These are phyloP conservation scores for Lecanicillium sp. DNA, from an alignment of 2,329 filamentous ascomycete genomes.

Conservation along the genomic window DNA sequence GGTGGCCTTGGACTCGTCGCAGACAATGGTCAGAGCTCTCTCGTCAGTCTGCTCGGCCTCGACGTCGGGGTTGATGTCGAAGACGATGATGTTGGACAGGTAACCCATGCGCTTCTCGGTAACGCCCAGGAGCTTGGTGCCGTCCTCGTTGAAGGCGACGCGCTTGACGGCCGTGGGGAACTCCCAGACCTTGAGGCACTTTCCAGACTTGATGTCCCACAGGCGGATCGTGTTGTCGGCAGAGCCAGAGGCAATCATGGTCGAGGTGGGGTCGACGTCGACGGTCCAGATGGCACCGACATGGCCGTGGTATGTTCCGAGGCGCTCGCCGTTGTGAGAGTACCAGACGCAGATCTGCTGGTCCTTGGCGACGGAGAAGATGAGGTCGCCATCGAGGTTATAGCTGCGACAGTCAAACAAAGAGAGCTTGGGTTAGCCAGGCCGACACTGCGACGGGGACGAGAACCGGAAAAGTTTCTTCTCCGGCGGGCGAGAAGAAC, in stretches of 20 bases:
- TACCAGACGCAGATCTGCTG: slow-evolving; percentile 97
- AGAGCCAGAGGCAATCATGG: slow-evolving; percentile 87
- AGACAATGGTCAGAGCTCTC: slow-evolving; percentile 78
- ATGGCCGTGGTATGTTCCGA: slow-evolving; percentile 95
- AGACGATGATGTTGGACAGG: slow-evolving; percentile 86
- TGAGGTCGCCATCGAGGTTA: slow-evolving; percentile 90
- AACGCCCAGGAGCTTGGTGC: slow-evolving; percentile 80
- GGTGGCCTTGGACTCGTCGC: slow-evolving; percentile 92
- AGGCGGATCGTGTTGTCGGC: slow-evolving; percentile 97
- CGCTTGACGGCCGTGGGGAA: slow-evolving; percentile 96
- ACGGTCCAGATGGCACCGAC: slow-evolving; percentile 98
- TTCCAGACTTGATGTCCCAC: slow-evolving; percentile 92
- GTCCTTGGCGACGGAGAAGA: slow-evolving; percentile 95
- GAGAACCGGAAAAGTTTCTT: slow-evolving; percentile 3
- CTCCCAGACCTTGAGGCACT: slow-evolving; percentile 94
- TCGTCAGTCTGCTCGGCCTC: slow-evolving; percentile 80
- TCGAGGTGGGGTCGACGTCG: slow-evolving; percentile 87
- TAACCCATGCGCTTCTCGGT: slow-evolving; percentile 99
- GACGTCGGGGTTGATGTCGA: slow-evolving; percentile 79
- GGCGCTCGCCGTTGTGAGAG: slow-evolving; percentile 93
- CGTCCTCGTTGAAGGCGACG: slow-evolving; percentile 95
- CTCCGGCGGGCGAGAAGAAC: slow-evolving; percentile 16
- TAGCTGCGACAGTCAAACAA: slow-evolving; percentile 44
- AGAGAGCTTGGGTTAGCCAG: too few species aligned
- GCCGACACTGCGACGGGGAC: slow-evolving; percentile 3